Evolutionary conservation across 2,329 filamentous ascomycete genomes (phyloP).

Genomic region (Xylogone sp.): DNA sequence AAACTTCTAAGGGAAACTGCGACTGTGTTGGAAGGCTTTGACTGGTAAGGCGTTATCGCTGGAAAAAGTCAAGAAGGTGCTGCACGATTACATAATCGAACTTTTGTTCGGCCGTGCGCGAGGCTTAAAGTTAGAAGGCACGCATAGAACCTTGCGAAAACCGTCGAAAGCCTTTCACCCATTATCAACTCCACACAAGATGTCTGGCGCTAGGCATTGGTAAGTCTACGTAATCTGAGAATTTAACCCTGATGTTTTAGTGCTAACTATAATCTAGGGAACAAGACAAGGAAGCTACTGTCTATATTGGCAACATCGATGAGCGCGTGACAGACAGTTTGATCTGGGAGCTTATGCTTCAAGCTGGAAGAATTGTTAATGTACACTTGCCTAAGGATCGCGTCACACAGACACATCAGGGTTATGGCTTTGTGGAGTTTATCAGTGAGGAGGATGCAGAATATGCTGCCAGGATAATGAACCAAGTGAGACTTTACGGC

Average conservation of each 20-base stretch:
- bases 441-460: conserved; percentile 93
- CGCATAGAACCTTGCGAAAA: conserved; percentile 1
- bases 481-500: conserved; percentile 86
- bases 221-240: conserved; percentile 35
- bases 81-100: conserved; percentile 10
- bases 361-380: conserved; percentile 95
- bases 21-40: neutral
- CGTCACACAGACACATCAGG: conserved; percentile 93
- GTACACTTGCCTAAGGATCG: conserved; percentile 98
- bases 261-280: conserved; percentile 55
- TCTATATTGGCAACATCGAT: conserved; percentile 98
- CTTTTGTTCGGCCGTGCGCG: conserved; percentile 3
- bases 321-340: conserved; percentile 88
- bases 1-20: neutral
- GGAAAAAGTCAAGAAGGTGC: conserved; percentile 3
- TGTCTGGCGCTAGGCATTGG: conserved; percentile 64
- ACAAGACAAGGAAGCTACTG: conserved; percentile 96
- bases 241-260: neutral
- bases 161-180: conserved; percentile 5
- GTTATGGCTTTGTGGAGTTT: conserved; percentile 98
- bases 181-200: conserved; percentile 21
- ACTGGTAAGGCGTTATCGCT: conserved; percentile 7
- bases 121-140: conserved; percentile 1
- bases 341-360: conserved; percentile 97
- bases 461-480: conserved; percentile 95